These are phyloP conservation scores for Mrakia hoshinonis DNA, from an alignment of 768 basidiomycete species.

Conservation along the genomic window DNA sequence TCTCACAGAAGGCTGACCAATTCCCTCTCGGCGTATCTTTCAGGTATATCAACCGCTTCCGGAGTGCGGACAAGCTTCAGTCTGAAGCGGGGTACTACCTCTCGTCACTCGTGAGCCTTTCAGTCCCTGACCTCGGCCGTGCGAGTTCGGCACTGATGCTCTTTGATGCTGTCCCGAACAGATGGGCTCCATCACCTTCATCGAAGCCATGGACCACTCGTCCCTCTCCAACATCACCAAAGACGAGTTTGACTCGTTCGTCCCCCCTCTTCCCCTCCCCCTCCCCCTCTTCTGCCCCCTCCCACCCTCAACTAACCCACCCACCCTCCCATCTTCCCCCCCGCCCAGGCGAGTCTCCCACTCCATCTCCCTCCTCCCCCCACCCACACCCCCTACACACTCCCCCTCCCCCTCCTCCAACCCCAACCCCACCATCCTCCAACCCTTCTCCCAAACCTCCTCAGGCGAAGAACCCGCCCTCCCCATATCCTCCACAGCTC, in stretches of 20 bases:
- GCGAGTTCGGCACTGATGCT: too few species aligned
- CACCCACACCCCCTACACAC: slow-evolving; percentile 73
- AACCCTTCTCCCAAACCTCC: slow-evolving; percentile 44
- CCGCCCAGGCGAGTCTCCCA: slow-evolving; percentile 69
- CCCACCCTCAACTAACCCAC: slow-evolving; percentile 35
- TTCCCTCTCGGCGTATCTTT: not conserved
- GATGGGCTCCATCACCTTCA: slow-evolving; percentile 95
- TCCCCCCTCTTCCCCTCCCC: not conserved
- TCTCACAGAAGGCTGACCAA: not conserved
- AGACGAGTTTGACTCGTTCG: slow-evolving; percentile 78
- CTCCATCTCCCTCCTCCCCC: slow-evolving; percentile 59
- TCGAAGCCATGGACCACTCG: slow-evolving; percentile 95
- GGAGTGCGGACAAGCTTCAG: slow-evolving; percentile 77
- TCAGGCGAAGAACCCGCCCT: slow-evolving; percentile 81
- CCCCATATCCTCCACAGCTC: slow-evolving; percentile 58
- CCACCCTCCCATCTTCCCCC: slow-evolving; percentile 76
- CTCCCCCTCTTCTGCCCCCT: not conserved
- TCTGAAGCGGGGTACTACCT: slow-evolving; percentile 96
- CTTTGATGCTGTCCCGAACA: slow-evolving; percentile 38
- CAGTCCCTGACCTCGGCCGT: too few species aligned
- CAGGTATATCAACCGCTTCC: slow-evolving; percentile 91
- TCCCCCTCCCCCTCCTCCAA: slow-evolving; percentile 62
- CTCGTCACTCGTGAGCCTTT: slow-evolving; percentile 73
- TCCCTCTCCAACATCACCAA: slow-evolving; percentile 88
- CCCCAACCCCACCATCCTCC: slow-evolving; percentile 49